Evolutionary conservation across 352 stramenopile species (phyloP).

Genomic region (Pythium brachiatum): DNA sequence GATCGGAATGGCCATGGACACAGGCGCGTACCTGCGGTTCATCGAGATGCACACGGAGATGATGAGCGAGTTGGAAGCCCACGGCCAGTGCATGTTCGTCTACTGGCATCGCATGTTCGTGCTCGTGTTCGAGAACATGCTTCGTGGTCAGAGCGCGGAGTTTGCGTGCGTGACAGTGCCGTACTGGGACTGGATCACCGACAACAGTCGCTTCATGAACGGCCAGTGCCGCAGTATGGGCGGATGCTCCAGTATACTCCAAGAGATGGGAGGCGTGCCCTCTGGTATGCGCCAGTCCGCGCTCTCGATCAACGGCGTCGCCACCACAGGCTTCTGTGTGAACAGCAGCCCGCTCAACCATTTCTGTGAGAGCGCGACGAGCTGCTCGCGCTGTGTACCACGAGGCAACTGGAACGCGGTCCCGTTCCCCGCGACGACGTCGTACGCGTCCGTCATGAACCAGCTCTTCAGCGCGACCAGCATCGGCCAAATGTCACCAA

Average conservation of each 20-base stretch:
- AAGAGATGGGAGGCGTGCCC: conserved; percentile 38
- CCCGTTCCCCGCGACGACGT: conserved; percentile 28
- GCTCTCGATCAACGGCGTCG: conserved; percentile 38
- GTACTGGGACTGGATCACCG: conserved; percentile 77
- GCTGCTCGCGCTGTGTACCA: conserved; percentile 49
- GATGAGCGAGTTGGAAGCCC: conserved; percentile 27
- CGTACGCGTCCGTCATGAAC: conserved; percentile 45
- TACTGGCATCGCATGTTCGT: conserved; percentile 82
- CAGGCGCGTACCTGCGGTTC: conserved; percentile 28
- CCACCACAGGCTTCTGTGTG: conserved; percentile 39
- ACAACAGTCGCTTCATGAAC: conserved; percentile 34
- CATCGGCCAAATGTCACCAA: conserved; percentile 53
- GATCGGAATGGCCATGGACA: conserved; percentile 31
- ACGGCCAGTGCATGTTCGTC: conserved; percentile 71
- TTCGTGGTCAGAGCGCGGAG: conserved; percentile 44
- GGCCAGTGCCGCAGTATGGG: conserved; percentile 43
- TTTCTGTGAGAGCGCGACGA: conserved; percentile 44
- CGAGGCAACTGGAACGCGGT: conserved; percentile 40
- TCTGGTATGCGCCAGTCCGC: not conserved
- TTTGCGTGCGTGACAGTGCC: conserved; percentile 75
- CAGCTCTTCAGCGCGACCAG: conserved; percentile 48
- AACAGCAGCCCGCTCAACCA: conserved; percentile 32
- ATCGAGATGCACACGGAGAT: conserved; percentile 32
- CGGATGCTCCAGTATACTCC: conserved; percentile 41
- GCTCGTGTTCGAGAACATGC: conserved; percentile 79